phyloP scores from a whole-genome alignment of 768 basidiomycete species.

The Lactarius tabidus region DNA sequence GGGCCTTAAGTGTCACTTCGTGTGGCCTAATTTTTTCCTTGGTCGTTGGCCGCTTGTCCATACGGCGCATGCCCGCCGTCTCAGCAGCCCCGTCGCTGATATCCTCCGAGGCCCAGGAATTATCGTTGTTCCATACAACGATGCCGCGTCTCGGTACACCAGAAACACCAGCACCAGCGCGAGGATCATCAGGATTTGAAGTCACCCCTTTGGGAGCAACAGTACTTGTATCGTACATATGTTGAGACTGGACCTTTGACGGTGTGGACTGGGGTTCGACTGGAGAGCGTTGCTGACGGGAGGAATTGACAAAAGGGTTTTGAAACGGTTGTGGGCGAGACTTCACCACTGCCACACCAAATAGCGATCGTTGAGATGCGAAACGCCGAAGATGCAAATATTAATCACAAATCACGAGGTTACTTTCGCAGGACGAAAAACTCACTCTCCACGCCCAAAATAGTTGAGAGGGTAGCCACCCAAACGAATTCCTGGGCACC shows the following conservation, averaged over 20 bases:
- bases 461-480: no score
- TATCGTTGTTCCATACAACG: constrained; percentile 47
- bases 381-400: no score
- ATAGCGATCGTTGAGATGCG: no score
- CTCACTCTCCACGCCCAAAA: no score
- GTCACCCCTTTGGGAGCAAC: constrained; percentile 25
- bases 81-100: constrained; percentile 33
- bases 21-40: constrained; percentile 33
- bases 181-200: no score
- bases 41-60: constrained; percentile 26
- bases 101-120: constrained; percentile 60
- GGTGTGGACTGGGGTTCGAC: constrained; percentile 11
- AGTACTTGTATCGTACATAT: constrained; percentile 23
- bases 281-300: constrained; percentile 14
- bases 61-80: constrained; percentile 1
- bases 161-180: neutral
- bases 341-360: no score
- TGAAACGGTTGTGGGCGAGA: no score
- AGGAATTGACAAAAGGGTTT: constrained; percentile 11
- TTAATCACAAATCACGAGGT: no score
- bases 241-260: constrained; percentile 10
- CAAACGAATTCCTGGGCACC: no score
- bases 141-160: constrained; percentile 31
- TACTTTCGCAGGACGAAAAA: no score
- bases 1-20: constrained; percentile 59